Evolutionary conservation across 306 rosid species (phyloP), one percentile per base, ranked within the genome.

Genomic region (Cicer bijugum): DNA sequence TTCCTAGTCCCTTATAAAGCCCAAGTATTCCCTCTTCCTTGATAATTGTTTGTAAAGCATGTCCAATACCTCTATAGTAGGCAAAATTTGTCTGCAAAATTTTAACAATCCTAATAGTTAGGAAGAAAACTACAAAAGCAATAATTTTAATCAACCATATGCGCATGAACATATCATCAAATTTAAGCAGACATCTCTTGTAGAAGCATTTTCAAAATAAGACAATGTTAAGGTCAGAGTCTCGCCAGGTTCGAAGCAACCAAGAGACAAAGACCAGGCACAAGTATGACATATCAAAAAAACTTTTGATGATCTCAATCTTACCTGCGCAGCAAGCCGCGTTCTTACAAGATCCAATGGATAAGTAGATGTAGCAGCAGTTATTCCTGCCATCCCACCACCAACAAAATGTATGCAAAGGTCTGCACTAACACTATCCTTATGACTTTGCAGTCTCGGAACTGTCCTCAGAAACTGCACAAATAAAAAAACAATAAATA

Each of bases 261-360:
- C 5, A 59, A 59, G 35, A 28, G 33, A 59, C 58, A 35, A 59
- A 35, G 80, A 69, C 28, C 20, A 53, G 5, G 44, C 35, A 63
- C 2, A 3, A 28, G 35, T 28, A 16, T 69, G 45, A 17, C 38
- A 8, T 6, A 63, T 75, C 62, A 11, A 15, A 48, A 33, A 47
- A 61, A 59, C 6, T 43, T 19, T 6, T 43, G 39, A 66, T 1
- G 12, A 42, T 10, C 43, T 43, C 57, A 10, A 52, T 70, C 67
- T 78, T 69, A 94, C 99, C 96, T 94, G 99, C 51, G 95, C 96
- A 70, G 99, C 99, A 63, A 94, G 95, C 72, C 99, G 91, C 7
- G 99, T 94, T 84, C 99, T 94, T 39, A 94, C 97, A 72, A 94
- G 99, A 81, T 94, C 99, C 89, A 94, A 74, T 6, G 99, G 99